phyloP scores from a whole-genome alignment of 768 basidiomycete species.

The Auricularia auricula-judae region DNA sequence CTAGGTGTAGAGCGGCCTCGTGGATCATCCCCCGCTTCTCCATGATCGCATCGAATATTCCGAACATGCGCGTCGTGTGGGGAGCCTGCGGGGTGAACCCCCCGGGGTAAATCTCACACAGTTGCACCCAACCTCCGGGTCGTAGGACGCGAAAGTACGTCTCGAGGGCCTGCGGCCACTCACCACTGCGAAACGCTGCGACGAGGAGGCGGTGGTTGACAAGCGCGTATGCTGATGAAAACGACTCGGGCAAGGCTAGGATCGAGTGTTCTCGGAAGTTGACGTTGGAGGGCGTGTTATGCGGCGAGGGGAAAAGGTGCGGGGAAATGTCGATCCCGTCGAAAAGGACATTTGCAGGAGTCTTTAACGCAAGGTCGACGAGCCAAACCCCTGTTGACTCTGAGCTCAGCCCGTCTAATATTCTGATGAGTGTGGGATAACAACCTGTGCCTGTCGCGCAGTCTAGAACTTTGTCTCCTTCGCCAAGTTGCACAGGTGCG shows the following conservation, averaged over 20 bases:
- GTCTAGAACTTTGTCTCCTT: background rate
- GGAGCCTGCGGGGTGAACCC: too few relatives aligned
- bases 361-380: background rate
- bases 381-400: background rate
- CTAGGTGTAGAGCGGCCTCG: too few relatives aligned
- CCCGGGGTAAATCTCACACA: background rate
- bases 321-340: background rate
- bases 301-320: background rate
- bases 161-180: conserved; percentile 3
- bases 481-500: too few relatives aligned
- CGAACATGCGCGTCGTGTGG: too few relatives aligned
- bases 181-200: background rate
- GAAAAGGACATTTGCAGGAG: background rate
- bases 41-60: too few relatives aligned
- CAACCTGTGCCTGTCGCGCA: background rate
- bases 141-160: conserved; percentile 4
- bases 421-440: background rate
- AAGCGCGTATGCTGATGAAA: conserved; percentile 3
- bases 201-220: conserved; percentile 9
- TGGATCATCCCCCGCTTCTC: too few relatives aligned
- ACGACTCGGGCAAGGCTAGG: conserved; percentile 1
- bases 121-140: conserved; percentile 8
- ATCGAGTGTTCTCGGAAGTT: background rate
- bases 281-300: background rate
- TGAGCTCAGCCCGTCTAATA: too few relatives aligned